Evolutionary conservation across 176 grass and related monocot species (phyloP), one percentile per base, ranked within the genome.

Genomic region (Leersia perrieri): DNA sequence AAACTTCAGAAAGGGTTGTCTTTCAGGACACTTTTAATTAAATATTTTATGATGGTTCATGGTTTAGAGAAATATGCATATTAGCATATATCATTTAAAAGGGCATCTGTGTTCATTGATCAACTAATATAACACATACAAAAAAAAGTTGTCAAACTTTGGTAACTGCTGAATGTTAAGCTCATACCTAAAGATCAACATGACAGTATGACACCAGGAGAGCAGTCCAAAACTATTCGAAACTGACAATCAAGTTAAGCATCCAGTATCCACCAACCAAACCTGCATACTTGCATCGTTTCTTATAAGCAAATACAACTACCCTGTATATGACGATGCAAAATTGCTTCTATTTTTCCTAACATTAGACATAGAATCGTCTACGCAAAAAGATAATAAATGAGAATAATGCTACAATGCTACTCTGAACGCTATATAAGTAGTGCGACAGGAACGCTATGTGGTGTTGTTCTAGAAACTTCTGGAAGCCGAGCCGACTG

Each of bases 401-500:
- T 51, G 45, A 51, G 45, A 20, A 7, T 15, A 20, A 53, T 53
- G 47, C 18, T 18, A 22, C 26, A 57, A 41, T 15, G 29, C 25
- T 60, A 14, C 7, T 12, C n/a, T n/a, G n/a, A n/a, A n/a, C n/a
- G n/a, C n/a, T 79, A 66, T 65, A 86, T n/a, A 36, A 78, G 74
- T 27, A 39, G n/a, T 47, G 45, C 12, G 27, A 47, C 27, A 51
- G 60, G 26, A 39, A 32, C 28, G 42, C 11, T 40, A 26, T 27
- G 13, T 3, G 1, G 78, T 22, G 28, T 33, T n/a, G 15, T 47
- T 82, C 23, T 67, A 80, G 45, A 76, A 47, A 11, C 23, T 67
- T 51, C 34, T 33, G 14, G 15, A 84, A 70, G 25, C 30, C 4
- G 0, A 70, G 30, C 31, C 1, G 1, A 55, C 55, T 72, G 20